Conservation (phyloP, 805 yeast species). For the Pichia pseudocactophila region DNA sequence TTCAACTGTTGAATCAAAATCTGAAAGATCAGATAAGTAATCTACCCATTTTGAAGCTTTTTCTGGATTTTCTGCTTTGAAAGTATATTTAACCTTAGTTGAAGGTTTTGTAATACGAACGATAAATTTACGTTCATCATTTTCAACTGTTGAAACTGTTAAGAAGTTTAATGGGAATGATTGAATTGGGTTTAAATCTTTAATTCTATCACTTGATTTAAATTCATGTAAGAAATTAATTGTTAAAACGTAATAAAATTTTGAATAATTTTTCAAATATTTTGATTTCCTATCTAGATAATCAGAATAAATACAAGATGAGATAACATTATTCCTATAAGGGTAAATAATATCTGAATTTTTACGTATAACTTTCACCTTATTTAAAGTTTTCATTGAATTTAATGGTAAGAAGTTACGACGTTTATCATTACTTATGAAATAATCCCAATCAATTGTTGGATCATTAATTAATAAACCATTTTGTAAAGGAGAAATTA, state of each 20-base stretch:
- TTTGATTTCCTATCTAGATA: slow-evolving; percentile 52
- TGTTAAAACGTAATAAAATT: slow-evolving; percentile 59
- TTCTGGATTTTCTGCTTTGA: slow-evolving; percentile 35
- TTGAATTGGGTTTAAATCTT: slow-evolving; percentile 38
- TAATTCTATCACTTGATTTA: slow-evolving; percentile 45
- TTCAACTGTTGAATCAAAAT: slow-evolving; percentile 37
- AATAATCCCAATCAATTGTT: slow-evolving; percentile 64
- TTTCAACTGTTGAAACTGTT: slow-evolving; percentile 25
- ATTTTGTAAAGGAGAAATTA: slow-evolving; percentile 45
- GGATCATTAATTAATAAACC: slow-evolving; percentile 48
- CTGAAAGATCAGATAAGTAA: slow-evolving; percentile 44
- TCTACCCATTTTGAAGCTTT: slow-evolving; percentile 46
- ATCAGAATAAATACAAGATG: slow-evolving; percentile 51
- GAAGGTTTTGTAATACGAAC: slow-evolving; percentile 27
- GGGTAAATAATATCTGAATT: slow-evolving; percentile 45
- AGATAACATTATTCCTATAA: slow-evolving; percentile 41
- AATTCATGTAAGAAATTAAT: slow-evolving; percentile 63
- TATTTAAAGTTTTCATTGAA: slow-evolving; percentile 21
- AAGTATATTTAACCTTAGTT: slow-evolving; percentile 25
- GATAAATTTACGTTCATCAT: slow-evolving; percentile 31
- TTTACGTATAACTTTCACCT: slow-evolving; percentile 34
- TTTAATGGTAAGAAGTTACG: slow-evolving; percentile 34
- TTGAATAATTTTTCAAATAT: slow-evolving; percentile 48
- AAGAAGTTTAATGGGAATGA: slow-evolving; percentile 32
- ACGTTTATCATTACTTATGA: slow-evolving; percentile 38